Percentiles rank a stretch among this genome's conserved stretches.
phyloP scores from a whole-genome alignment of 2,329 filamentous ascomycete species.

The Cercospora canescens region DNA sequence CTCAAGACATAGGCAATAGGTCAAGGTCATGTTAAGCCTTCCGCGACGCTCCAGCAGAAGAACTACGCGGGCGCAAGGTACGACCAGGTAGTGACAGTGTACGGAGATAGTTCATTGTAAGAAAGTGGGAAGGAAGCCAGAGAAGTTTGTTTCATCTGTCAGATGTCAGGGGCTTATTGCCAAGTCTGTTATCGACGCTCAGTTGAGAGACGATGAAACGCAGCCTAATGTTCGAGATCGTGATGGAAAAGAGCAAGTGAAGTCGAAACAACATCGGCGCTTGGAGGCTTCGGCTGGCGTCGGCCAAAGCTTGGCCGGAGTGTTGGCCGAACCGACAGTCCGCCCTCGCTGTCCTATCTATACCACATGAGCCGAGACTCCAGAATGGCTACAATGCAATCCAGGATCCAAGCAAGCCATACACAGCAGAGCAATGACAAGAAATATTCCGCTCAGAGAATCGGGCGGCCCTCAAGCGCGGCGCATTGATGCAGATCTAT shows the following conservation, averaged over 20 bases:
- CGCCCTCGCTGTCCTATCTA: neutral
- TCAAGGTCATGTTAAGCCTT: too few species aligned
- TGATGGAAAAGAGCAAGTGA: neutral
- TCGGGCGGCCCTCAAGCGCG: neutral
- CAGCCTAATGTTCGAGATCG: neutral
- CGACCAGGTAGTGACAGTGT: too few species aligned
- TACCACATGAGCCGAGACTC: neutral
- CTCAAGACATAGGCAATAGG: too few species aligned
- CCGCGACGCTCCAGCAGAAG: too few species aligned
- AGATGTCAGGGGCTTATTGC: neutral
- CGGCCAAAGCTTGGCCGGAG: neutral
- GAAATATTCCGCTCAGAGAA: neutral
- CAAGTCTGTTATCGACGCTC: neutral
- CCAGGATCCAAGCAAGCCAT: too few species aligned
- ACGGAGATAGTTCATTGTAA: too few species aligned
- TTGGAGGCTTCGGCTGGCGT: neutral
- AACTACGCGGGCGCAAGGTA: too few species aligned
- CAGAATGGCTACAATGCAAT: neutral
- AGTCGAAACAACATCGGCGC: neutral
- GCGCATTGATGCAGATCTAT: conserved; percentile 34
- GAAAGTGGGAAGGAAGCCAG: too few species aligned
- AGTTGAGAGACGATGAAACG: neutral
- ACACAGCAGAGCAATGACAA: neutral
- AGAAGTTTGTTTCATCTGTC: too few species aligned
- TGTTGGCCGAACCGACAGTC: neutral